These are phyloP conservation scores for Aquilaria yunnanensis DNA, from an alignment of 345 rosid species.

Conservation along the genomic window DNA sequence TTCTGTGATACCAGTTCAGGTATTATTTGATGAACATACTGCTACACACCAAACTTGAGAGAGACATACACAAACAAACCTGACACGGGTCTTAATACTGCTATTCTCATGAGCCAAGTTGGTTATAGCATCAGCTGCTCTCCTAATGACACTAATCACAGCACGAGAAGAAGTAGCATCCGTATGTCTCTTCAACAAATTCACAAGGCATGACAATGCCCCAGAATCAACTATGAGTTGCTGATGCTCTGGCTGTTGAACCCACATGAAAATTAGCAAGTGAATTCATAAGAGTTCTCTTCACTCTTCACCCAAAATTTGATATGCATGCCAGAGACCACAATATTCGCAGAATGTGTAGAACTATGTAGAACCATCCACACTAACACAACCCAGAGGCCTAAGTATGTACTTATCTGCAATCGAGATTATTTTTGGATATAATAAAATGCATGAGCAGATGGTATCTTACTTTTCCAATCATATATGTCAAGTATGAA, in stretches of 20 bases:
- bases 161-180: conserved; percentile 62
- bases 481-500: no score
- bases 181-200: conserved; percentile 68
- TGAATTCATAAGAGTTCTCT: no score
- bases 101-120: conserved; percentile 98
- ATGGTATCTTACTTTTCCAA: no score
- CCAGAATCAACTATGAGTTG: conserved; percentile 89
- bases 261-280: conserved; percentile 17
- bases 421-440: no score
- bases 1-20: conserved; percentile 39
- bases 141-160: conserved; percentile 79
- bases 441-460: no score
- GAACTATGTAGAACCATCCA: no score
- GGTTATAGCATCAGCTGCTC: conserved; percentile 99
- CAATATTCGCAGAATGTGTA: no score
- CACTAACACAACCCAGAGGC: no score
- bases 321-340: no score
- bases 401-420: no score
- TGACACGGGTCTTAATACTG: conserved; percentile 91
- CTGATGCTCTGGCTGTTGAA: conserved; percentile 96
- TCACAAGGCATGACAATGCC: conserved; percentile 78
- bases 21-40: conserved; percentile 14
- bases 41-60: conserved; percentile 10
- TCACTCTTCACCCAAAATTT: no score
- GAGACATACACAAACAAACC: conserved; percentile 45